Evolutionary conservation across 179 eudicot genomes (phyloP), one percentile per base, ranked within the genome.

Genomic region (Actinidia polygama): DNA sequence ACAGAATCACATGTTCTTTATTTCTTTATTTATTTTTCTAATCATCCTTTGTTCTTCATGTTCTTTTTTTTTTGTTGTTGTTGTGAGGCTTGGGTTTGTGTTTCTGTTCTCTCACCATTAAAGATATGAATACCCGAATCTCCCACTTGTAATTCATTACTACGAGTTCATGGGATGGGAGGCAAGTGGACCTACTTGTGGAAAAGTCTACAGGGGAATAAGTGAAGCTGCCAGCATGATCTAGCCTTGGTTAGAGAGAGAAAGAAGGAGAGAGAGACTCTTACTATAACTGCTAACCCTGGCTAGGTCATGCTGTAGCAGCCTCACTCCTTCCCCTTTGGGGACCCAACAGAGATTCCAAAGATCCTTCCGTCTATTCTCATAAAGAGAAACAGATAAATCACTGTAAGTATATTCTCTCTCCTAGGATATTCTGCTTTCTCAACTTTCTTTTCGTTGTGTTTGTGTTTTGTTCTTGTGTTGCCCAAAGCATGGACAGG

Each of bases 201-300:
- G 16, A 46, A 68, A 79, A 79, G 85, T 84, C 86, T 67, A 73
- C 81, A 79, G 83, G 81, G 92, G 91, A 92, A 92, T 53, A 84
- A 88, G 94, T 92, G 95, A 91, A 89, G 94, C 94, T 92, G 95
- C 91, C 95, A 92, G 91, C 95, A 91, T 92, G 95, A 92, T 89
- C 95, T 92, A 92, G 21, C 89, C 40, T 66, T 87, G 85, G 92
- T 80, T 91, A 78, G 80, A 70, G 64, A 46, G n/a, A 75, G 71
- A 68, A 15, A 24, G 24, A 8, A 47, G 53, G 58, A 6, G 54
- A 14, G 70, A 81, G 44, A 40, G 3, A 1, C 36, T 30, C 44
- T 40, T 40, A 40, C 4, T 40, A 40, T 40, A 40, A 40, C 44
- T 40, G 6, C 40, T 74, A 85, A 82, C 87, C 77, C 86, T 80